Evolutionary conservation across 2,329 filamentous ascomycete species (phyloP), one percentile per base, ranked within the genome.

Genomic region (Phyllachora maydis): DNA sequence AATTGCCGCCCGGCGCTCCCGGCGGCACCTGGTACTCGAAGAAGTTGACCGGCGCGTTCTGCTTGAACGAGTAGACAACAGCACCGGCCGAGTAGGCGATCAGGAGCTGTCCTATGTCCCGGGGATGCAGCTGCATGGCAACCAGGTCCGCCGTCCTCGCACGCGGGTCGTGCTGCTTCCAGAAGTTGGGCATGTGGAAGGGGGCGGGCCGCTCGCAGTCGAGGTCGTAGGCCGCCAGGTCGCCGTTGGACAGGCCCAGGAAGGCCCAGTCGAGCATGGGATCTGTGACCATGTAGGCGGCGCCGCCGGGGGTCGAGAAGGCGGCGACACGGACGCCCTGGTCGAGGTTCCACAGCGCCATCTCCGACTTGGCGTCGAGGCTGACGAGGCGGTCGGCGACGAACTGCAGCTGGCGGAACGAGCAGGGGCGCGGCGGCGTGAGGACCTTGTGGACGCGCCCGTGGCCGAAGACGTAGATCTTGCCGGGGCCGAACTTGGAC

Each of bases 231-330:
- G 81, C 79, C 29, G 85, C 60, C 8, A 95, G 59, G 28, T 95
- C 83, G 29, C 85, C 82, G 39, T 64, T 77, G 32, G 77, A 68
- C 31, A 82, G 53, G 8, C 82, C 88, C 21, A 95, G 54, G 30
- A 98, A 74, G 18, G 74, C 81, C 68, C 90, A 98, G 45, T 98
- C 88, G 29, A 98, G 57, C 51, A 79, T 78, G 1, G 85, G 81
- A 42, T 98, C 88, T 6, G 76, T 82, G 27, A 75, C 59, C 37
- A 95, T 43, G 16, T 66, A 63, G 9, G 67, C 71, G 11, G 83
- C 77, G 23, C 69, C 77, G 23, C 69, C 82, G 1, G 81, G 77
- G 7, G 81, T 72, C 4, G 76, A 66, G 41, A 82, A 74, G 16
- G 67, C 68, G 14, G 68, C 65, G 18, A 81, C 34, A 26, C 73